A percentile compares a stretch with the other conserved stretches of the same genome.
Evolutionary conservation across 2,329 filamentous ascomycete species (phyloP).

Genomic region (Xylaria multiplex): DNA sequence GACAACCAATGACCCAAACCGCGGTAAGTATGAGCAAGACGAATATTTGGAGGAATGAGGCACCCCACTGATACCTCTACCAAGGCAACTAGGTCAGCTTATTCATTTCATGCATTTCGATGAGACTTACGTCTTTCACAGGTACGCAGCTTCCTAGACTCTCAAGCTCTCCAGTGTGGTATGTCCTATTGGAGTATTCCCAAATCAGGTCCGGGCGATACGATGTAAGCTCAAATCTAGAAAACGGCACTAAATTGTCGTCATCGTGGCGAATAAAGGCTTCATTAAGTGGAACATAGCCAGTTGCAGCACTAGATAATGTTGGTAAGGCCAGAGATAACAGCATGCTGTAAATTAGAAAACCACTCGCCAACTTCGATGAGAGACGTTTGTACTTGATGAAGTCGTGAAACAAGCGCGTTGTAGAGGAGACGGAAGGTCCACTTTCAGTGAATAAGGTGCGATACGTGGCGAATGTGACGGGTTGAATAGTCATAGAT

Average conservation of each 20-base stretch:
- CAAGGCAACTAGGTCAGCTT: not conserved
- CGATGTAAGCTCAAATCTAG: constrained; percentile 20
- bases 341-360: constrained; percentile 42
- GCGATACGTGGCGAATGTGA: constrained; percentile 46
- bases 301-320: constrained; percentile 45
- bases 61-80: constrained; percentile 22
- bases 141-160: not conserved
- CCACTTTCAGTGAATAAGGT: constrained; percentile 40
- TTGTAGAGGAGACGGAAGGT: constrained; percentile 39
- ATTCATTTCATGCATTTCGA: not conserved
- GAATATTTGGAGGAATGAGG: constrained; percentile 14
- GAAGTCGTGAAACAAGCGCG: constrained; percentile 37
- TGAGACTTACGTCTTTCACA: constrained; percentile 11
- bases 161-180: not conserved
- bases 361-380: constrained; percentile 41
- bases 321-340: constrained; percentile 45
- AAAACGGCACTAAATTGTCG: constrained; percentile 35
- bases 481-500: constrained; percentile 40
- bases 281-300: constrained; percentile 41
- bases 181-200: constrained; percentile 14
- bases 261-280: constrained; percentile 39
- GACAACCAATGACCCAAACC: constrained; percentile 9
- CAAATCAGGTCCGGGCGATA: not conserved
- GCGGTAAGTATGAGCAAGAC: not conserved
- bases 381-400: constrained; percentile 31